A percentile compares a stretch with the other conserved stretches of the same genome.
Evolutionary conservation across 1,284 basidiomycete species (phyloP).

Genomic region (Xerocomus minutiporus): DNA sequence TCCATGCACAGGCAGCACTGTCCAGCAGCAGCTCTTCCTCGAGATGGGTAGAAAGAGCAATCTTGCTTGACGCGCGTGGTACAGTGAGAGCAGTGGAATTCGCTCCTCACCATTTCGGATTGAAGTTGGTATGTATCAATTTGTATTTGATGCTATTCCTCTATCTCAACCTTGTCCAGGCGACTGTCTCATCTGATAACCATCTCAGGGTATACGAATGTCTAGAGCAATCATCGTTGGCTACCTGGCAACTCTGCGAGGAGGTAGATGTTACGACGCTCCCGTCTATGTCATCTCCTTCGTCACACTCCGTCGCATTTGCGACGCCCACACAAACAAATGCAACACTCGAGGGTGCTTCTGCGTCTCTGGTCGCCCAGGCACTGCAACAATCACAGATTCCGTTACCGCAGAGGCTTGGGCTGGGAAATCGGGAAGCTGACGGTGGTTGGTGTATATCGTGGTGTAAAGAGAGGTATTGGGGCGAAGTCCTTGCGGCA

Average conservation of each 20-base stretch:
- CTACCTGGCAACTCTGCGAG: slow-evolving; percentile 75
- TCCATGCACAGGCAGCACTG: slow-evolving; percentile 18
- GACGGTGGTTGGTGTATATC: slow-evolving; percentile 89
- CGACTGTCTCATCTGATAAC: slow-evolving; percentile 83
- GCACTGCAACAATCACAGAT: slow-evolving; percentile 56
- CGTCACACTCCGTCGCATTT: slow-evolving; percentile 47
- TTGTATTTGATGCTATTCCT: neutral
- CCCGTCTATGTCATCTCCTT: slow-evolving; percentile 43
- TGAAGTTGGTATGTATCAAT: slow-evolving; percentile 66
- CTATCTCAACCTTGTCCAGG: slow-evolving; percentile 42
- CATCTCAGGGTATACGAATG: slow-evolving; percentile 87
- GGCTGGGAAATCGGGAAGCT: slow-evolving; percentile 65
- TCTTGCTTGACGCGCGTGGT: slow-evolving; percentile 78
- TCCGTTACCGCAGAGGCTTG: slow-evolving; percentile 44
- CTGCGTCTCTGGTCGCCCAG: slow-evolving; percentile 55
- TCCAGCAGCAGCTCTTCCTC: slow-evolving; percentile 36
- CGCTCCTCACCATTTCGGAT: slow-evolving; percentile 77
- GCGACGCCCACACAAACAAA: slow-evolving; percentile 67
- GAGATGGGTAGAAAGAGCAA: slow-evolving; percentile 72
- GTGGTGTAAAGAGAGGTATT: slow-evolving; percentile 92
- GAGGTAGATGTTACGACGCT: slow-evolving; percentile 72
- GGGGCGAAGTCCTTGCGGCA: slow-evolving; percentile 84
- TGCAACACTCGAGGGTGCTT: slow-evolving; percentile 50
- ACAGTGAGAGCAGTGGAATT: slow-evolving; percentile 84
- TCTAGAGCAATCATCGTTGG: slow-evolving; percentile 74